phyloP scores from a whole-genome alignment of 2,329 filamentous ascomycete genomes.

The Penicillium sp. region DNA sequence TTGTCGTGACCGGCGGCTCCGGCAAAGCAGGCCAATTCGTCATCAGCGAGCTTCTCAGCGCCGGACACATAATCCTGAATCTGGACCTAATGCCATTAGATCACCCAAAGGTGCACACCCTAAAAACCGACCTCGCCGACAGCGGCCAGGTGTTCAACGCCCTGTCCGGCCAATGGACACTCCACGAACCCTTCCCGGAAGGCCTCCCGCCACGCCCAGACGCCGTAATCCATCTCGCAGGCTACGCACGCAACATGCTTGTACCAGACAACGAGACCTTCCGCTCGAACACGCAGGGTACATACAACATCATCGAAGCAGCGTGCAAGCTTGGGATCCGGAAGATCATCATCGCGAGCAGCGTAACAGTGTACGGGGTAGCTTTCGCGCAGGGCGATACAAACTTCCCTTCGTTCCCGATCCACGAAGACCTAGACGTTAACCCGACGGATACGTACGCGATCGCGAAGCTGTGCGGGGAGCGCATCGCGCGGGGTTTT shows the following conservation, averaged over 20 bases:
- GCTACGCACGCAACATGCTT: slow-evolving; percentile 52
- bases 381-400: slow-evolving; percentile 53
- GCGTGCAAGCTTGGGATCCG: slow-evolving; percentile 54
- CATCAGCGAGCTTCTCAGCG: slow-evolving; percentile 44
- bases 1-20: slow-evolving; percentile 49
- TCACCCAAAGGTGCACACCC: slow-evolving; percentile 40
- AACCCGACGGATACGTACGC: slow-evolving; percentile 56
- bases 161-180: slow-evolving; percentile 49
- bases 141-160: slow-evolving; percentile 51
- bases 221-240: slow-evolving; percentile 55
- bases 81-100: slow-evolving; percentile 45
- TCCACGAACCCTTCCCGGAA: slow-evolving; percentile 32
- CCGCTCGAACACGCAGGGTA: slow-evolving; percentile 48
- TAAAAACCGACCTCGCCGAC: slow-evolving; percentile 51
- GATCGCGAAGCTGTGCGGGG: slow-evolving; percentile 52
- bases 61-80: slow-evolving; percentile 48
- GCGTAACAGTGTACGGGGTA: slow-evolving; percentile 55
- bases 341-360: slow-evolving; percentile 54
- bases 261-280: slow-evolving; percentile 55
- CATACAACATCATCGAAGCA: slow-evolving; percentile 57
- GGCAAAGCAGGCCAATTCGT: slow-evolving; percentile 49
- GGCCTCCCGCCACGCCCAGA: slow-evolving; percentile 43
- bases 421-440: slow-evolving; percentile 53
- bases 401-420: slow-evolving; percentile 50
- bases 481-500: slow-evolving; percentile 50